phyloP scores from a whole-genome alignment of 225 moss, liverwort and hornwort genomes.

The Rhytidiadelphus loreus region DNA sequence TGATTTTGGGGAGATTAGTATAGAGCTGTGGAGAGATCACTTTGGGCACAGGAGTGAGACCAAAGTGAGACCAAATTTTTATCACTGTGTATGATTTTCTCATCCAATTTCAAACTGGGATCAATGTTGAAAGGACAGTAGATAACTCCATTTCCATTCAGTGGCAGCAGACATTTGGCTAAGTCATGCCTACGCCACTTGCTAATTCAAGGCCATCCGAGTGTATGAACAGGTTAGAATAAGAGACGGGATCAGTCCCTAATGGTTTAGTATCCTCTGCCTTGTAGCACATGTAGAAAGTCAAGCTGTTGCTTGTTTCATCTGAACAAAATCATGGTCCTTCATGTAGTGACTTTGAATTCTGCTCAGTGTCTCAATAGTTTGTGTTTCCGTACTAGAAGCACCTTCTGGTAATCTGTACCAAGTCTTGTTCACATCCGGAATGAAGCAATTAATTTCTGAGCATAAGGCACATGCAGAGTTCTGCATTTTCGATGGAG shows the following conservation, averaged over 20 bases:
- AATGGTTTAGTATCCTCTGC: background rate
- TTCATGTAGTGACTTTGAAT: background rate
- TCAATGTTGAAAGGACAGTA: background rate
- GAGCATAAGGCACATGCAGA: background rate
- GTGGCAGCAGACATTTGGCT: background rate
- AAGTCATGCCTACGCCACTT: background rate
- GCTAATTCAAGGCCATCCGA: background rate
- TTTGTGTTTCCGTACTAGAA: background rate
- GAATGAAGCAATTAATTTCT: background rate
- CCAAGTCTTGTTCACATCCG: background rate
- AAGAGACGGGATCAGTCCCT: background rate
- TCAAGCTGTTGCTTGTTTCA: background rate
- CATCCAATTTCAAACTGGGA: background rate
- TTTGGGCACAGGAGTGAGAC: background rate
- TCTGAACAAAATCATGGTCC: background rate
- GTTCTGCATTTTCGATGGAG: background rate
- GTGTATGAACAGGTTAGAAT: background rate
- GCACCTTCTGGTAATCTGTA: background rate
- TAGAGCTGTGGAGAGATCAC: background rate
- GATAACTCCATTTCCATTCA: background rate
- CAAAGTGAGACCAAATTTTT: background rate
- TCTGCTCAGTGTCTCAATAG: background rate
- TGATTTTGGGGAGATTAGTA: background rate
- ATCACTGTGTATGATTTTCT: background rate
- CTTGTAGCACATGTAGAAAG: background rate